Evolutionary conservation across 1,139 yeast genomes (phyloP).

Genomic region (Hansenula lynferdii): DNA sequence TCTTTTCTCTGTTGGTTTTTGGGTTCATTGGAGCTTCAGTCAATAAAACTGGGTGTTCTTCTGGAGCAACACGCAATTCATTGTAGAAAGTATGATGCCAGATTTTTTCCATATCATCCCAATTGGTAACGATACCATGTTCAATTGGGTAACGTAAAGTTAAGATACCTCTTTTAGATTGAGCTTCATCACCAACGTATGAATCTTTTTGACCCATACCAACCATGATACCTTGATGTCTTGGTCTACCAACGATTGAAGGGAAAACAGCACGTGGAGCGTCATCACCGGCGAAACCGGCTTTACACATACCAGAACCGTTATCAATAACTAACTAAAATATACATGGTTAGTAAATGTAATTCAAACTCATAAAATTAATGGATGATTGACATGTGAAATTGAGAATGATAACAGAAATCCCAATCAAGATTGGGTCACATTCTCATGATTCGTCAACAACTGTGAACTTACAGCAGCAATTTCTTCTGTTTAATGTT

Average conservation of each 20-base stretch:
- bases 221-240: constrained; percentile 99
- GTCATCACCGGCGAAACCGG: constrained; percentile 99
- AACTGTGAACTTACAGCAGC: constrained; percentile 25
- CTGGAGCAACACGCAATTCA: constrained; percentile 98
- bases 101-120: constrained; percentile 99
- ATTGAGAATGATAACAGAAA: no score
- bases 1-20: constrained; percentile 98
- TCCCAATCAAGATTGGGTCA: no score
- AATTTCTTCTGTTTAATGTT: constrained; percentile 17
- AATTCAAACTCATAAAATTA: no score
- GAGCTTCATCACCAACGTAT: constrained; percentile 99
- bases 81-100: constrained; percentile 99
- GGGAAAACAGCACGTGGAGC: constrained; percentile 99
- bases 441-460: no score
- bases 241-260: constrained; percentile 99
- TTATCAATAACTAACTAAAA: constrained; percentile 77
- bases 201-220: constrained; percentile 99
- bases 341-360: constrained; percentile 11
- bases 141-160: constrained; percentile 99
- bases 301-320: constrained; percentile 99
- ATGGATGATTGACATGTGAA: no score
- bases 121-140: constrained; percentile 99
- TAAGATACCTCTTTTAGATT: constrained; percentile 99
- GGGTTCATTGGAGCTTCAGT: constrained; percentile 99
- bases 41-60: constrained; percentile 96